A percentile compares a stretch with the other conserved stretches of the same genome.
Evolutionary conservation across 306 rosid genomes (phyloP).

Genomic region (Lotus japonicus): DNA sequence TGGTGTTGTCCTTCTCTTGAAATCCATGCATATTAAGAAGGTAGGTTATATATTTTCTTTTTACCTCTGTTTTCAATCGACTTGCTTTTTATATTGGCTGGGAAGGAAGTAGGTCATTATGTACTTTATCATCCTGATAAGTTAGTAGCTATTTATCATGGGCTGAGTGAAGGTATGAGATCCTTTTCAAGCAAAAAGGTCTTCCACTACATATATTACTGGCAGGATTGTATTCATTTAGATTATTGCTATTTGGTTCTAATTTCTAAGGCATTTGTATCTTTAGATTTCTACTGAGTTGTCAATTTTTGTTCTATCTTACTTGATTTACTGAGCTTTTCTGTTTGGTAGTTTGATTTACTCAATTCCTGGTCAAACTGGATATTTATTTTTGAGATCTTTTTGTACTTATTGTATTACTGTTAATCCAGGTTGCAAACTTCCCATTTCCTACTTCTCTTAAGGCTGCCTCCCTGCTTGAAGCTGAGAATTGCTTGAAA

Average conservation of each 20-base stretch:
- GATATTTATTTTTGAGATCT: background rate
- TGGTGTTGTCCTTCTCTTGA: conserved; percentile 77
- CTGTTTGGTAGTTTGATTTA: background rate
- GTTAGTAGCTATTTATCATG: background rate
- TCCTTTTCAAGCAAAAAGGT: background rate
- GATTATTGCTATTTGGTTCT: background rate
- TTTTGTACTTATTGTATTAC: background rate
- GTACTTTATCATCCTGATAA: conserved; percentile 2
- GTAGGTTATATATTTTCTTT: conserved; percentile 29
- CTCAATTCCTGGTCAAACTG: background rate
- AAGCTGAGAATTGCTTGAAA: conserved; percentile 81
- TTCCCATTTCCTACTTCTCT: conserved; percentile 96
- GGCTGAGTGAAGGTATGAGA: background rate
- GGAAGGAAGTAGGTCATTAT: background rate
- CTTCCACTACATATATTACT: background rate
- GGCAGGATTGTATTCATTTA: background rate
- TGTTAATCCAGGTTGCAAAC: conserved; percentile 51
- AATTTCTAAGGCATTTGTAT: background rate
- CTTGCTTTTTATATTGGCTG: conserved; percentile 5
- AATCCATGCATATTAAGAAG: conserved; percentile 77
- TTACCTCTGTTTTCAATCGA: background rate
- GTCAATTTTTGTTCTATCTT: background rate
- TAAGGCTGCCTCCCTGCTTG: conserved; percentile 45
- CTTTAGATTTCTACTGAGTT: background rate
- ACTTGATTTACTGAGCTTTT: background rate